phyloP scores from a whole-genome alignment of 495 filamentous ascomycete species.

The Talaromyces thailandensis region DNA sequence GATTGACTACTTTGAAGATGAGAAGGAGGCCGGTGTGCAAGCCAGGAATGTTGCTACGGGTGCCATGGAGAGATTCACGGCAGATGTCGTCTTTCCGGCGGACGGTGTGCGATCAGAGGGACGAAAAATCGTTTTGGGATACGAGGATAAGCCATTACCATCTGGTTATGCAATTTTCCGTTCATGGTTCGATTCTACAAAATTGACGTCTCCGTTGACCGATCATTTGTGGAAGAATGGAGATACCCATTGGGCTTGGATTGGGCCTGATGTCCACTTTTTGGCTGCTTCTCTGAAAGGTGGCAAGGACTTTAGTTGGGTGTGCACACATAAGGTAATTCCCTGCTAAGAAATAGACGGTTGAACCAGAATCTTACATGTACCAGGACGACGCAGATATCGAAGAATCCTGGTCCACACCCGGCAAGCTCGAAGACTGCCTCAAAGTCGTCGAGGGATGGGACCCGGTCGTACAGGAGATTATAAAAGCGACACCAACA shows the following conservation, averaged over 20 bases:
- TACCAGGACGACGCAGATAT: conserved; percentile 43
- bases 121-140: conserved; percentile 48
- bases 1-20: conserved; percentile 10
- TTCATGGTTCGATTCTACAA: conserved; percentile 25
- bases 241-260: conserved; percentile 53
- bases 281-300: conserved; percentile 51
- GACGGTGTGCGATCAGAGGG: conserved; percentile 39
- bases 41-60: neutral
- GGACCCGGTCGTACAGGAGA: conserved; percentile 51
- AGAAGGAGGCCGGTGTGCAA: conserved; percentile 8
- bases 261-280: conserved; percentile 57
- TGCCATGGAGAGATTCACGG: neutral
- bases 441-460: conserved; percentile 46
- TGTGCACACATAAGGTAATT: conserved; percentile 48
- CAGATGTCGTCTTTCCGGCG: conserved; percentile 3
- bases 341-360: neutral
- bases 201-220: conserved; percentile 33
- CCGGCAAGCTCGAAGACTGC: conserved; percentile 54
- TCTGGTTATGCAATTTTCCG: conserved; percentile 52
- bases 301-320: conserved; percentile 60
- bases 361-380: conserved; percentile 41
- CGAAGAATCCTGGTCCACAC: conserved; percentile 57
- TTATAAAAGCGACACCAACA: conserved; percentile 50
- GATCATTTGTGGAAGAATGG: conserved; percentile 51
- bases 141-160: conserved; percentile 50